Percentiles rank a stretch among this genome's conserved stretches.
phyloP scores from a whole-genome alignment of 129 eudicot genomes.

The Heracleum sosnowskyi region DNA sequence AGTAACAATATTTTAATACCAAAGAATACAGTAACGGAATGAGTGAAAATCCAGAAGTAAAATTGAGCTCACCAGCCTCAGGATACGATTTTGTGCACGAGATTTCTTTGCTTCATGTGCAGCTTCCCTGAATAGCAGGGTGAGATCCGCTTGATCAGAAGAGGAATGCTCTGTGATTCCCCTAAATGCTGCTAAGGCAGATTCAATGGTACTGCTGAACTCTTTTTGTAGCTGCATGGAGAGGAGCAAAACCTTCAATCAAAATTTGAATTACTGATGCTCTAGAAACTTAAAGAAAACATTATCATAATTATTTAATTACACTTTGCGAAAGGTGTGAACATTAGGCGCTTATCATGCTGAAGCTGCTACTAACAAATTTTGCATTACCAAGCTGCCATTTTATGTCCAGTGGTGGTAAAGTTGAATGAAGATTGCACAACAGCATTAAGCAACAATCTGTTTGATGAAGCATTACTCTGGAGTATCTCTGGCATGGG shows the following conservation, averaged over 20 bases:
- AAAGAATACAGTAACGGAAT: too few relatives aligned
- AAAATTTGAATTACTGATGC: background rate
- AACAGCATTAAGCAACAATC: background rate
- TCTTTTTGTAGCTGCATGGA: conserved; percentile 68
- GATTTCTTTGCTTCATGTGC: conserved; percentile 91
- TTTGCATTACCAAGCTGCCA: background rate
- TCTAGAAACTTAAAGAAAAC: background rate
- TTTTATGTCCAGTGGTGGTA: background rate
- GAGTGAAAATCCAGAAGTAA: background rate
- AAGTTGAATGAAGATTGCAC: background rate
- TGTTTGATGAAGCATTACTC: too few relatives aligned
- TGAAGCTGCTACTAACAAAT: background rate
- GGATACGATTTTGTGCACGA: conserved; percentile 70
- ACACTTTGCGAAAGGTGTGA: background rate
- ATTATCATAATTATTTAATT: background rate
- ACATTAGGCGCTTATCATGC: background rate
- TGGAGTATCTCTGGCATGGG: too few relatives aligned
- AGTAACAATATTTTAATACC: too few relatives aligned
- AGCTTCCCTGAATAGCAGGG: conserved; percentile 67
- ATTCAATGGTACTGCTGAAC: conserved; percentile 73
- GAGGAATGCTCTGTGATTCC: conserved; percentile 52
- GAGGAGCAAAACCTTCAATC: conserved; percentile 7
- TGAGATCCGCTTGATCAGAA: conserved; percentile 73
- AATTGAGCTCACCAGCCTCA: conserved; percentile 79
- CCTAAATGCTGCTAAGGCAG: conserved; percentile 58